phyloP scores from a whole-genome alignment of 1,139 yeast genomes.

The Pichia kudriavzevii region DNA sequence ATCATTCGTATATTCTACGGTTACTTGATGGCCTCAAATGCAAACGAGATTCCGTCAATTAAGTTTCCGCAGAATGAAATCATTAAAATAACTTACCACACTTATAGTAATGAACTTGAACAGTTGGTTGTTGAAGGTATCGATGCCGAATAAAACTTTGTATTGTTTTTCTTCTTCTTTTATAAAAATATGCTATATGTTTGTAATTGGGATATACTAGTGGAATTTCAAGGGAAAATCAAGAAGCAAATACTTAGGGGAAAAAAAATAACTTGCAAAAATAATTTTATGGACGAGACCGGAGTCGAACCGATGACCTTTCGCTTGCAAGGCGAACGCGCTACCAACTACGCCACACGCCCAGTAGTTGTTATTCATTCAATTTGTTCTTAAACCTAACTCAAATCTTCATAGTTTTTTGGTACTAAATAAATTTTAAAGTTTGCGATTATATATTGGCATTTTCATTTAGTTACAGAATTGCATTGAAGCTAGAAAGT shows the following conservation, averaged over 20 bases:
- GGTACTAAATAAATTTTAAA: too few relatives aligned
- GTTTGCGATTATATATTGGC: too few relatives aligned
- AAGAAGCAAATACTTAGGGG: neutral
- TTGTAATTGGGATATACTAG: neutral
- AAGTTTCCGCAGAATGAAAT: conserved; percentile 75
- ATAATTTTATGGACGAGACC: conserved; percentile 52
- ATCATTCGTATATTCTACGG: conserved; percentile 86
- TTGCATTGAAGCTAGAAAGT: too few relatives aligned
- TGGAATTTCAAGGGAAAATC: neutral
- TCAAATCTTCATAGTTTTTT: too few relatives aligned
- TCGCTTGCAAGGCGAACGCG: conserved; percentile 63
- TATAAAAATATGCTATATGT: neutral
- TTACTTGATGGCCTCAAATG: conserved; percentile 86
- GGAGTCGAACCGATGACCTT: conserved; percentile 64
- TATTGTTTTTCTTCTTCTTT: neutral
- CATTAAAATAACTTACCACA: conserved; percentile 81
- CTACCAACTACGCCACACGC: conserved; percentile 71
- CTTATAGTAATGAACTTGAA: conserved; percentile 70
- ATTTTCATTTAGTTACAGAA: too few relatives aligned
- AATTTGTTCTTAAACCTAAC: too few relatives aligned
- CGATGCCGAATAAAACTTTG: conserved; percentile 3
- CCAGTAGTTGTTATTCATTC: too few relatives aligned
- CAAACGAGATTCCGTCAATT: conserved; percentile 74
- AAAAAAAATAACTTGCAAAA: conserved; percentile 18
- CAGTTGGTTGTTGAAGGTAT: conserved; percentile 36